Evolutionary conservation across 352 stramenopile genomes (phyloP), one percentile per base, ranked within the genome.

Genomic region (Globisporangium camurandrum): DNA sequence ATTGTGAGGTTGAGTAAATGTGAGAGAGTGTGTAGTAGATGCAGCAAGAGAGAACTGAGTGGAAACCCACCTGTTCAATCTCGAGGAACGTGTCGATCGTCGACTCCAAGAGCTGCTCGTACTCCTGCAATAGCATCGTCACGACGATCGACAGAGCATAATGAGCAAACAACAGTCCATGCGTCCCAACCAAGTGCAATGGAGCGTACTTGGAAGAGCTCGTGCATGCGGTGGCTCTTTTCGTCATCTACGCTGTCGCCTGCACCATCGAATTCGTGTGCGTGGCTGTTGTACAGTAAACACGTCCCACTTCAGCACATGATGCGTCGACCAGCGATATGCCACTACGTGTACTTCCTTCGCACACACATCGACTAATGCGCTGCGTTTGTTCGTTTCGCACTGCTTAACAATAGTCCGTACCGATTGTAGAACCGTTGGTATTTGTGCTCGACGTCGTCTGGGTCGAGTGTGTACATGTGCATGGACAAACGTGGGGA

Each of bases 61-160:
- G 28, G 4, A 10, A 34, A 48, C 7, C 14, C 44, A 75, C 66
- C 42, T 71, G 33, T 50, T 86, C 71, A 24, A 56, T 23, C 1
- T 56, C 54, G 2, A 86, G 64, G 55, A 86, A 86, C 4, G 33
- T 42, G 12, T 57, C 44, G 38, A 86, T 30, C 2, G 61, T 60
- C 14, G 54, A 33, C 54, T 80, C 72, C 48, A 84, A 80, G 17
- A 84, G 52, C 44, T 59, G 26, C 26, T 86, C 71, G 45, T 83
- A 86, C 26, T 63, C 54, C 70, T 84, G 41, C 17, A 26, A n/a
- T n/a, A n/a, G n/a, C n/a, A n/a, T n/a, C n/a, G n/a, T n/a, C n/a
- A n/a, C n/a, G n/a, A n/a, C 17, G 3, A 34, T 8, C 14, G 30
- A 42, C 27, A 23, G 38, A 24, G 4, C 11, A n/a, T 14, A 38